Conservation (phyloP, 176 grass and related monocot genomes). For the Ensete ventricosum region DNA sequence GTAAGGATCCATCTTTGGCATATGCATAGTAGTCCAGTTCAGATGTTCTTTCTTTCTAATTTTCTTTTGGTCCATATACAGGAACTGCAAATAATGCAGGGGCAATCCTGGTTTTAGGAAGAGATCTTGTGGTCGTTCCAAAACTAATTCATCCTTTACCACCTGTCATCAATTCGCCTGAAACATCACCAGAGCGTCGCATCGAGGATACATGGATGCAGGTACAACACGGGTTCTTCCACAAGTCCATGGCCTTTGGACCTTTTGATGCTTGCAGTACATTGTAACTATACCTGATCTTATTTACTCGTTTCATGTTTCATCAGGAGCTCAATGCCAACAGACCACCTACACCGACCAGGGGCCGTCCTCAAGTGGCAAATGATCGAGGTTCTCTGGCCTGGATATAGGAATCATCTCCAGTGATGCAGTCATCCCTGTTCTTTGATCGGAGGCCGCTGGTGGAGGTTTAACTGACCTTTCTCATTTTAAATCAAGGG, state of each 20-base stretch:
- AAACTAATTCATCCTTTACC: conserved; percentile 99
- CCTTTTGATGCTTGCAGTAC: conserved; percentile 5
- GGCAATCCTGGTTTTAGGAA: conserved; percentile 93
- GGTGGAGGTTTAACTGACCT: neutral
- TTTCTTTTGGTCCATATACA: conserved; percentile 29
- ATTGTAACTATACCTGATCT: neutral
- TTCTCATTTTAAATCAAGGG: neutral
- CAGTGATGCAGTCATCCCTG: neutral
- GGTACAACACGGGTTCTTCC: conserved; percentile 27
- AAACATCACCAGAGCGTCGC: conserved; percentile 79
- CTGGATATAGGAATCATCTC: conserved; percentile 61
- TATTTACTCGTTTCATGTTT: neutral
- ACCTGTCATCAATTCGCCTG: conserved; percentile 79
- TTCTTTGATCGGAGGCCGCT: neutral
- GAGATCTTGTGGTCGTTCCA: conserved; percentile 97
- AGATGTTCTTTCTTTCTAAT: neutral
- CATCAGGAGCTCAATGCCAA: conserved; percentile 94
- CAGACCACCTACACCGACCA: conserved; percentile 90
- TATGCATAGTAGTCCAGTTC: neutral
- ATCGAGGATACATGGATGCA: conserved; percentile 99
- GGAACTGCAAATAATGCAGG: conserved; percentile 99
- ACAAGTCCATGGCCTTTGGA: conserved; percentile 5
- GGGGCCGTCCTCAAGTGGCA: conserved; percentile 78
- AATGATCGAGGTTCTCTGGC: conserved; percentile 87
- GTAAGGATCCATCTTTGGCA: conserved; percentile 31